Percentiles rank a stretch among this genome's conserved stretches.
These are phyloP conservation scores for Clathrospora elynae DNA, from an alignment of 2,329 filamentous ascomycete species.

Conservation along the genomic window DNA sequence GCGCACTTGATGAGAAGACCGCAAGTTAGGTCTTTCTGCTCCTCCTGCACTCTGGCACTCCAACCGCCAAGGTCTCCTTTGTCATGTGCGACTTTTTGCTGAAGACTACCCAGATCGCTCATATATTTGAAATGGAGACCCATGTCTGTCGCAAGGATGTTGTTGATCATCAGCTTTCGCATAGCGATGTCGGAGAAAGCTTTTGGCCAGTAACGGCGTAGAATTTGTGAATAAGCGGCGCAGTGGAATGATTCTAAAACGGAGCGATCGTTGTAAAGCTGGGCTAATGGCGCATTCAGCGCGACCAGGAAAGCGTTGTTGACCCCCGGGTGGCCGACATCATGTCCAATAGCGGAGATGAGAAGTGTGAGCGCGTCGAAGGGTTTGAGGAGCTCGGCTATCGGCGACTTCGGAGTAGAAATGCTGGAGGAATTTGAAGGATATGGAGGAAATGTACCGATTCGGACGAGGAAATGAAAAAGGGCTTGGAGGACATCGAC, in stretches of 20 bases:
- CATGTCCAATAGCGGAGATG: slow-evolving; percentile 95
- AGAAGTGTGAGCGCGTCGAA: slow-evolving; percentile 88
- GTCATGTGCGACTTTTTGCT: slow-evolving; percentile 74
- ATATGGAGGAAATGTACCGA: slow-evolving; percentile 76
- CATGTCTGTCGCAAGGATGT: slow-evolving; percentile 98
- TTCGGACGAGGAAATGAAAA: slow-evolving; percentile 84
- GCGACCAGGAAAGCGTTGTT: slow-evolving; percentile 96
- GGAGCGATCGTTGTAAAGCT: slow-evolving; percentile 95
- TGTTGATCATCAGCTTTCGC: slow-evolving; percentile 91
- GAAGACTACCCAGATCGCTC: slow-evolving; percentile 79
- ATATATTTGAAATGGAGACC: slow-evolving; percentile 96
- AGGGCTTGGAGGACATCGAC: slow-evolving; percentile 94
- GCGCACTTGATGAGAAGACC: slow-evolving; percentile 96
- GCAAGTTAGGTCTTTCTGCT: slow-evolving; percentile 80
- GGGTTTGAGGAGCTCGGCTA: slow-evolving; percentile 77
- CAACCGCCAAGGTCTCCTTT: slow-evolving; percentile 69
- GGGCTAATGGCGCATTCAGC: slow-evolving; percentile 88
- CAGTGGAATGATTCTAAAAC: slow-evolving; percentile 98
- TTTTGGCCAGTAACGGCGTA: slow-evolving; percentile 87
- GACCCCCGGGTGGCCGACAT: slow-evolving; percentile 95
- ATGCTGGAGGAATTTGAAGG: slow-evolving; percentile 47
- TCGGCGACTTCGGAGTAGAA: slow-evolving; percentile 60
- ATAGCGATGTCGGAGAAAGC: slow-evolving; percentile 79
- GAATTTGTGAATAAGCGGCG: slow-evolving; percentile 93
- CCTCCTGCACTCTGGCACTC: slow-evolving; percentile 75